A percentile compares a stretch with the other conserved stretches of the same genome.
Conservation (phyloP, 306 rosid genomes). For the Corylus americana region DNA sequence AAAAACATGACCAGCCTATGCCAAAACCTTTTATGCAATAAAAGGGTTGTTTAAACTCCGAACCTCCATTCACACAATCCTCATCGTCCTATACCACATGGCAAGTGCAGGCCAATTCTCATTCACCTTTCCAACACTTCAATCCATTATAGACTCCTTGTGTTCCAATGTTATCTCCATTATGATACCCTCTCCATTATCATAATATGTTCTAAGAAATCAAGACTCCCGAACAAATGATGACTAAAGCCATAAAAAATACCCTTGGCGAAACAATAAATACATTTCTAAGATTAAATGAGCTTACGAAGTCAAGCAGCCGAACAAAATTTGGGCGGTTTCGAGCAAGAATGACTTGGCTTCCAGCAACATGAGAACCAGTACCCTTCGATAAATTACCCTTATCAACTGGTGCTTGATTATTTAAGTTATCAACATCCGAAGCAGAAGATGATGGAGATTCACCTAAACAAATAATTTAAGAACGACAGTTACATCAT, state of each 20-base stretch:
- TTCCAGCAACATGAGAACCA: slow-evolving; percentile 44
- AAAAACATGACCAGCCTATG: slow-evolving; percentile 6
- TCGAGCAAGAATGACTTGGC: slow-evolving; percentile 53
- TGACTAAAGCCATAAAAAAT: slow-evolving; percentile 14
- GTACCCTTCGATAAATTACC: slow-evolving; percentile 42
- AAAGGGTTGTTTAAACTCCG: not conserved
- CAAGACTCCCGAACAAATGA: slow-evolving; percentile 14
- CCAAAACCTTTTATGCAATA: not conserved
- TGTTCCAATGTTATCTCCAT: not conserved
- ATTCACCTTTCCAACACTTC: slow-evolving; percentile 9
- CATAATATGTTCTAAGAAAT: not conserved
- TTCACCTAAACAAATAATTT: slow-evolving; percentile 49
- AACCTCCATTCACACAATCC: slow-evolving; percentile 3
- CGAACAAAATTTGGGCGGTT: slow-evolving; percentile 49
- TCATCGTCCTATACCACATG: not conserved
- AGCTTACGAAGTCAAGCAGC: slow-evolving; percentile 75
- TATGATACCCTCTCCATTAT: not conserved
- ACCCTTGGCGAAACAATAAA: slow-evolving; percentile 5
- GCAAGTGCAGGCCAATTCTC: not conserved
- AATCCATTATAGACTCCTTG: not conserved
- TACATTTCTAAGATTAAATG: slow-evolving; percentile 3
- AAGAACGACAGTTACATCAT: slow-evolving; percentile 19
- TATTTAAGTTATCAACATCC: slow-evolving; percentile 69
- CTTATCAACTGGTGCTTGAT: slow-evolving; percentile 53
- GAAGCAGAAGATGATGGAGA: slow-evolving; percentile 83